Evolutionary conservation across 805 yeast genomes (phyloP).

Genomic region (Saccharomycopsis olivae): DNA sequence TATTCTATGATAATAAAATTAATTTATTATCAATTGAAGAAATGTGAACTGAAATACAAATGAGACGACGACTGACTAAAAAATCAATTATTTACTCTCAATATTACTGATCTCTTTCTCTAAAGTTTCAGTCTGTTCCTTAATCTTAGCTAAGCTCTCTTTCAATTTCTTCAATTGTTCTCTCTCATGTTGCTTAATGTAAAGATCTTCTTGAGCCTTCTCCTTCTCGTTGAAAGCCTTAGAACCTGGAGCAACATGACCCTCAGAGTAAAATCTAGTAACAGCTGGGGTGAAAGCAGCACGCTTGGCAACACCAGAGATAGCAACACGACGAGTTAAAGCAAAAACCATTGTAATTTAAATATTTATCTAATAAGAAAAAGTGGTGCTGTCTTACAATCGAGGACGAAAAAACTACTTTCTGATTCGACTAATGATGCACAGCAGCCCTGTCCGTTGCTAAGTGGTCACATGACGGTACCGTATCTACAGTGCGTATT

Average conservation of each 20-base stretch:
- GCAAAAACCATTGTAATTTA: conserved; percentile 12
- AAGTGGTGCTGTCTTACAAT: too few species aligned
- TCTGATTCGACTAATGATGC: too few species aligned
- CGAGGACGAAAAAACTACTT: too few species aligned
- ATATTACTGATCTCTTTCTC: conserved; percentile 13
- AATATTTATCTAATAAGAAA: too few species aligned
- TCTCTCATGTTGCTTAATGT: conserved; percentile 17
- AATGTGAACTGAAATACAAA: too few species aligned
- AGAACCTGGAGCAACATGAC: conserved; percentile 16
- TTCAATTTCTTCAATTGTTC: conserved; percentile 18
- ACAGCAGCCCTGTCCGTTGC: too few species aligned
- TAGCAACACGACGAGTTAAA: conserved; percentile 9
- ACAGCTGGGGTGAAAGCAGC: conserved; percentile 1
- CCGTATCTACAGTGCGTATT: too few species aligned
- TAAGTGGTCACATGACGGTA: too few species aligned
- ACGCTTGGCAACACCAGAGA: conserved; percentile 2
- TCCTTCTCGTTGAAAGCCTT: conserved; percentile 18
- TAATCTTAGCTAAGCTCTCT: conserved; percentile 16
- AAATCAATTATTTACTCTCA: conserved; percentile 2
- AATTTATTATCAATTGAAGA: too few species aligned
- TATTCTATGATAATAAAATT: too few species aligned
- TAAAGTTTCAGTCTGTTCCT: conserved; percentile 15
- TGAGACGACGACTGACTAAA: too few species aligned
- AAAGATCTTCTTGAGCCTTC: conserved; percentile 17
- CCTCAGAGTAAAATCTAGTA: conserved; percentile 13